Evolutionary conservation across 208 protist genomes (phyloP).

Genomic region (Crithidia bombi): DNA sequence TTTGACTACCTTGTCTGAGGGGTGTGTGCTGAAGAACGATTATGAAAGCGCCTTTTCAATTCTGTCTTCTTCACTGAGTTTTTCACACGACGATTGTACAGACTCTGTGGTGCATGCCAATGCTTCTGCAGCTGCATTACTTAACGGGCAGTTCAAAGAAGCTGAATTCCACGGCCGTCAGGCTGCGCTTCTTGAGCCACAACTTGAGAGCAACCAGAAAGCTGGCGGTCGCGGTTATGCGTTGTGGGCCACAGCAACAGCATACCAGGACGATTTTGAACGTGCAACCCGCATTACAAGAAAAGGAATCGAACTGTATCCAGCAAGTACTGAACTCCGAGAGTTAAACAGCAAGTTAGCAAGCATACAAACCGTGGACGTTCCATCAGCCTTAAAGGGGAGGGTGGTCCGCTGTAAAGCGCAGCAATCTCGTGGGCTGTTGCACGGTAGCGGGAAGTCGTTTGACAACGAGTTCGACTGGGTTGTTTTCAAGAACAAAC

Average conservation of each 20-base stretch:
- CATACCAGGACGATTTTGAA: constrained; percentile 84
- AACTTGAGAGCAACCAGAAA: constrained; percentile 6
- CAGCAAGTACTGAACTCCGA: constrained; percentile 36
- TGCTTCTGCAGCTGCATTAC: constrained; percentile 50
- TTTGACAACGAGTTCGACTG: constrained; percentile 91
- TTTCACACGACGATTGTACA: constrained; percentile 73
- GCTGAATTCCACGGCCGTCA: constrained; percentile 83
- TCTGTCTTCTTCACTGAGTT: constrained; percentile 52
- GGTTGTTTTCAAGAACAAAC: constrained; percentile 81
- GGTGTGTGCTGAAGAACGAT: constrained; percentile 45
- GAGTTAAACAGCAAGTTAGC: constrained; percentile 23
- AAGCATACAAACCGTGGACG: not conserved
- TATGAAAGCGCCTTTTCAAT: constrained; percentile 64
- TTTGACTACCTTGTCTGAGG: constrained; percentile 83
- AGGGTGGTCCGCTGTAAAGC: constrained; percentile 38
- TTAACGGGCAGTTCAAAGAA: constrained; percentile 71
- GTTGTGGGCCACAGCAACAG: constrained; percentile 77
- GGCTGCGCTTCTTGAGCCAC: constrained; percentile 61
- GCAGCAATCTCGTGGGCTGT: constrained; percentile 58
- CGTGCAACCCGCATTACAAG: constrained; percentile 62
- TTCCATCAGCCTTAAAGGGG: constrained; percentile 26
- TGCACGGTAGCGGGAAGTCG: constrained; percentile 56
- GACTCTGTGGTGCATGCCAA: constrained; percentile 70
- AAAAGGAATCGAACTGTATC: constrained; percentile 62
- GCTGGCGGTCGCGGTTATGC: constrained; percentile 50